These are phyloP conservation scores for Corylus avellana DNA, from an alignment of 306 rosid species.

Conservation along the genomic window DNA sequence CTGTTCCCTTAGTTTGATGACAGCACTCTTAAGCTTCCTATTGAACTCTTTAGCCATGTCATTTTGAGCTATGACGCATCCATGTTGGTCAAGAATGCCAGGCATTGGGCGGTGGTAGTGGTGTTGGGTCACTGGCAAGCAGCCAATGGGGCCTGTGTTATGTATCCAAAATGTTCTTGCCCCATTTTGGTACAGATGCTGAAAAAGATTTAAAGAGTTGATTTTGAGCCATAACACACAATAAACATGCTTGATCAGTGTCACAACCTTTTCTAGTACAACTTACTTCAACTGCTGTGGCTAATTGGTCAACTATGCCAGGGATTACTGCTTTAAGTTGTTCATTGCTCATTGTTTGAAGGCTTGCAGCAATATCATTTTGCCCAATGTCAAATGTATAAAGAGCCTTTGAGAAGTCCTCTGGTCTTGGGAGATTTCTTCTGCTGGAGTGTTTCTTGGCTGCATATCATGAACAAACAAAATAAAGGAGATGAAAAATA, in stretches of 20 bases:
- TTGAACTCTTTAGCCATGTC: slow-evolving; percentile 69
- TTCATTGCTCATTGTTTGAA: slow-evolving; percentile 35
- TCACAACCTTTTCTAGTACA: not conserved
- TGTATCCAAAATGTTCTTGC: slow-evolving; percentile 85
- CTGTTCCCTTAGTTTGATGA: slow-evolving; percentile 42
- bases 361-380: slow-evolving; percentile 67
- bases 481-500: not conserved
- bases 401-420: slow-evolving; percentile 70
- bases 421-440: slow-evolving; percentile 49
- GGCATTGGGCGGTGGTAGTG: slow-evolving; percentile 19
- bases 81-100: slow-evolving; percentile 53
- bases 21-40: slow-evolving; percentile 43
- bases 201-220: not conserved
- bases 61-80: slow-evolving; percentile 60
- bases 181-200: slow-evolving; percentile 53
- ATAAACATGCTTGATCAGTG: not conserved
- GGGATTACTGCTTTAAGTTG: slow-evolving; percentile 41
- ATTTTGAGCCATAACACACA: not conserved
- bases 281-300: slow-evolving; percentile 53
- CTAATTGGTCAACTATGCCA: slow-evolving; percentile 46
- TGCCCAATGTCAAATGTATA: slow-evolving; percentile 82
- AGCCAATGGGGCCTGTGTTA: slow-evolving; percentile 85
- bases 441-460: slow-evolving; percentile 25
- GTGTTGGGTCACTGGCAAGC: slow-evolving; percentile 52
- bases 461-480: slow-evolving; percentile 10